Conservation (phyloP, 1,139 yeast species). For the Yamadazyma triangularis region DNA sequence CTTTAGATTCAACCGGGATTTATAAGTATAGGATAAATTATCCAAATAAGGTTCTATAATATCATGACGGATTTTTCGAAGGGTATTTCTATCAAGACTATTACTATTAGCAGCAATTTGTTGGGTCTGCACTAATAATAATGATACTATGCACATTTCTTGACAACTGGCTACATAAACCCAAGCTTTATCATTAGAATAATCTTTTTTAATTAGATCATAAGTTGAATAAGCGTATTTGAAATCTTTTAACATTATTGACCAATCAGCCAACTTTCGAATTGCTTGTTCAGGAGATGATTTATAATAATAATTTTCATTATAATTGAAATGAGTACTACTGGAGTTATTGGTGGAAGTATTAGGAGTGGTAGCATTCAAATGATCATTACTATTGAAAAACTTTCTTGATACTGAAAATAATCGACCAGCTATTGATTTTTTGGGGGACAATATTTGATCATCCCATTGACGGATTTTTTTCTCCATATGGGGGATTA, state of each 20-base stretch:
- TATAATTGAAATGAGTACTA: constrained; percentile 26
- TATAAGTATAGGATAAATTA: constrained; percentile 47
- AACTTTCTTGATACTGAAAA: constrained; percentile 65
- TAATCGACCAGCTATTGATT: constrained; percentile 69
- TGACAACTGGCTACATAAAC: constrained; percentile 77
- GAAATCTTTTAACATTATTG: constrained; percentile 83
- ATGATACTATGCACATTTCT: constrained; percentile 79
- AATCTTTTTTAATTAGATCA: constrained; percentile 78
- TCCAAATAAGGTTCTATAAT: constrained; percentile 65
- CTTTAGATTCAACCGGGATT: constrained; percentile 60
- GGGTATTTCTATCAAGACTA: constrained; percentile 44
- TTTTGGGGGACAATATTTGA: constrained; percentile 61
- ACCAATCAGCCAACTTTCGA: constrained; percentile 87
- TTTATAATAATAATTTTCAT: constrained; percentile 52
- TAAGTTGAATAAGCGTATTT: constrained; percentile 81
- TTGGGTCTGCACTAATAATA: constrained; percentile 62
- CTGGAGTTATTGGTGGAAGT: constrained; percentile 4
- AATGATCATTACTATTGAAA: constrained; percentile 29
- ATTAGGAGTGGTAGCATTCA: constrained; percentile 5
- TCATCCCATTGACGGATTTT: constrained; percentile 79
- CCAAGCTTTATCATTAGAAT: constrained; percentile 78
- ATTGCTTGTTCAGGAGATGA: constrained; percentile 70
- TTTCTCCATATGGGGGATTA: constrained; percentile 77
- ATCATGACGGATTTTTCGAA: constrained; percentile 57
- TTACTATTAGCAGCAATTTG: constrained; percentile 7